These are phyloP conservation scores for Clathrus columnatus DNA, from an alignment of 768 basidiomycete species.

Conservation along the genomic window DNA sequence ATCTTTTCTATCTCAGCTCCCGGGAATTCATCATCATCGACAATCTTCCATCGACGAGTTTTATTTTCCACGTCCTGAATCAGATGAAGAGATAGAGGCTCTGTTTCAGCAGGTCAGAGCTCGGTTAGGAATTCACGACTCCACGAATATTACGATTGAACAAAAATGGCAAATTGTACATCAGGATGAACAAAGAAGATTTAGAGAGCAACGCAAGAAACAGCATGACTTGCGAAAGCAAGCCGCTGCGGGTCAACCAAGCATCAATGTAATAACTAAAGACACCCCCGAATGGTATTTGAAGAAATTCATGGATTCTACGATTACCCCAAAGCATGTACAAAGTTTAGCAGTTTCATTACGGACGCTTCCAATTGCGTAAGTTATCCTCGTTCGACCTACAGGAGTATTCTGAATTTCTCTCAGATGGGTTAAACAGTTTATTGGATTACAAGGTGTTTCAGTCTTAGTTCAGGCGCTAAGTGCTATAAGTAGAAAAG, in stretches of 20 bases:
- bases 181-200: slow-evolving; percentile 71
- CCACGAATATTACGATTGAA: slow-evolving; percentile 55
- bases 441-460: slow-evolving; percentile 70
- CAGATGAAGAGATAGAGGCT: slow-evolving; percentile 67
- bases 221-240: slow-evolving; percentile 55
- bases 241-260: slow-evolving; percentile 43
- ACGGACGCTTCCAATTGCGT: slow-evolving; percentile 77
- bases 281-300: slow-evolving; percentile 92
- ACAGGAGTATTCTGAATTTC: not conserved
- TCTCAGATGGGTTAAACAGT: slow-evolving; percentile 69
- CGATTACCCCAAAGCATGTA: slow-evolving; percentile 75
- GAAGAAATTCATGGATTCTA: slow-evolving; percentile 79
- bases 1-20: slow-evolving; percentile 43
- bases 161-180: slow-evolving; percentile 92
- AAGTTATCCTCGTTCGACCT: slow-evolving; percentile 17
- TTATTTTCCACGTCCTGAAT: slow-evolving; percentile 65
- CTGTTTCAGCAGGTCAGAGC: slow-evolving; percentile 73
- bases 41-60: slow-evolving; percentile 46
- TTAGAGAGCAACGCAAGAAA: slow-evolving; percentile 62
- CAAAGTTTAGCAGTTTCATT: slow-evolving; percentile 66
- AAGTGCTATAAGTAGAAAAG: slow-evolving; percentile 65
- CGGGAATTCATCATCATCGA: slow-evolving; percentile 21
- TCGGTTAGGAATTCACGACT: slow-evolving; percentile 41
- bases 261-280: slow-evolving; percentile 39
- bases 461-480: slow-evolving; percentile 77